Conservation (phyloP, 306 rosid genomes). For the Vicia villosa region DNA sequence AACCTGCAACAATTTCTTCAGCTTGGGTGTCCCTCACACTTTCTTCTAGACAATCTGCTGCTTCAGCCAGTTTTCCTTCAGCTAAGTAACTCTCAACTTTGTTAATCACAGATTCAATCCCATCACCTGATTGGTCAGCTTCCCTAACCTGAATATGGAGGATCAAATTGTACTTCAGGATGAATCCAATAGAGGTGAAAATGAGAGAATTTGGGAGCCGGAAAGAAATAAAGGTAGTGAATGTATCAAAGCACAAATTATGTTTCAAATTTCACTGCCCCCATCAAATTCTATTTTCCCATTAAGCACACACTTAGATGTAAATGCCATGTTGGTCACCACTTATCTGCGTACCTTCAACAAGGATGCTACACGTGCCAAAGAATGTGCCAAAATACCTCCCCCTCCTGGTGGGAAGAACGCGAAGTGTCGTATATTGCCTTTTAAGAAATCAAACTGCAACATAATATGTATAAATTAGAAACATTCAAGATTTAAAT, state of each 20-base stretch:
- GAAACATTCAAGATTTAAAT: constrained; percentile 28
- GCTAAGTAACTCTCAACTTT: constrained; percentile 79
- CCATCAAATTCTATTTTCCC: constrained; percentile 22
- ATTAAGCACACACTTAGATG: constrained; percentile 26
- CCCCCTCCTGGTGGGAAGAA: constrained; percentile 87
- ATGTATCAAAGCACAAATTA: not conserved
- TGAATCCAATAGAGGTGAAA: constrained; percentile 10
- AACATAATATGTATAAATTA: constrained; percentile 39
- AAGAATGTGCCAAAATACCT: constrained; percentile 77
- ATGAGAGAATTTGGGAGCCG: not conserved
- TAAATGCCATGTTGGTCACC: constrained; percentile 26
- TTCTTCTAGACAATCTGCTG: constrained; percentile 86
- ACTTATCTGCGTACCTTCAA: constrained; percentile 65
- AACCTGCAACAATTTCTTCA: constrained; percentile 64
- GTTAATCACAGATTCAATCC: constrained; percentile 82
- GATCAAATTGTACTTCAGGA: not conserved
- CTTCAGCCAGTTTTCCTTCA: constrained; percentile 84
- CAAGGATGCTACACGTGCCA: constrained; percentile 80
- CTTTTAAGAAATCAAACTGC: constrained; percentile 89
- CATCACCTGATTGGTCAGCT: constrained; percentile 73
- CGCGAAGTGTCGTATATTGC: constrained; percentile 65
- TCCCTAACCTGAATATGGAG: constrained; percentile 64
- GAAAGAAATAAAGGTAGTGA: constrained; percentile 17
- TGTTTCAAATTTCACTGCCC: constrained; percentile 14
- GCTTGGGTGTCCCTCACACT: constrained; percentile 80